Evolutionary conservation across 2,329 filamentous ascomycete species (phyloP).

Genomic region (Alternaria brassicicola): DNA sequence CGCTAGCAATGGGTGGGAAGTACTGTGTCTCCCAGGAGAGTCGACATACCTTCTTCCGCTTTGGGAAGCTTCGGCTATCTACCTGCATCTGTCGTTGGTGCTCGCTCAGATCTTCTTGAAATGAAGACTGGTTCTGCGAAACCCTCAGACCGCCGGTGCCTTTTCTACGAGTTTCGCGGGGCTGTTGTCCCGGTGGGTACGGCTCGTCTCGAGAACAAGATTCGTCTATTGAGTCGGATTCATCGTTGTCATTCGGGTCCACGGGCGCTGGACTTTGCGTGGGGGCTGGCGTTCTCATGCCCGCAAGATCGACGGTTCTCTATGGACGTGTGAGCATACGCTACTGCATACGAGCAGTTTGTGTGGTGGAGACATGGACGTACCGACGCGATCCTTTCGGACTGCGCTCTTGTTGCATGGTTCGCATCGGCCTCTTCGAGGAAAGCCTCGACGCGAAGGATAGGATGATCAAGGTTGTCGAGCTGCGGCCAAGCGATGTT

Average conservation of each 20-base stretch:
- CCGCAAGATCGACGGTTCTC: slow-evolving; percentile 35
- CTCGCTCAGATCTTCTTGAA: slow-evolving; percentile 39
- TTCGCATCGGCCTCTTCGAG: slow-evolving; percentile 33
- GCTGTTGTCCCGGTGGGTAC: slow-evolving; percentile 6
- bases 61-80: slow-evolving; percentile 41
- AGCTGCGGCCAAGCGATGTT: slow-evolving; percentile 35
- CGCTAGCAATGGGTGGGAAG: background rate
- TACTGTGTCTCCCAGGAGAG: background rate
- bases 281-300: slow-evolving; percentile 32
- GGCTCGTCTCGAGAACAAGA: slow-evolving; percentile 5
- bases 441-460: slow-evolving; percentile 42
- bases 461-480: slow-evolving; percentile 28
- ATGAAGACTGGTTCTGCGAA: slow-evolving; percentile 27
- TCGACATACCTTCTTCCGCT: slow-evolving; percentile 35
- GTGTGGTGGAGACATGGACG: slow-evolving; percentile 6
- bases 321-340: slow-evolving; percentile 17
- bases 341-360: background rate
- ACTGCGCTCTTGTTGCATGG: slow-evolving; percentile 17
- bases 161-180: slow-evolving; percentile 25
- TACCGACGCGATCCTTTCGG: slow-evolving; percentile 39
- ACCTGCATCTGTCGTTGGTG: slow-evolving; percentile 44
- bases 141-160: slow-evolving; percentile 39
- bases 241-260: slow-evolving; percentile 12
- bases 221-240: slow-evolving; percentile 11
- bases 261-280: slow-evolving; percentile 27